A percentile compares a stretch with the other conserved stretches of the same genome.
These are phyloP conservation scores for Teunomyces barrocoloradensis DNA, from an alignment of 805 yeast species.

Conservation along the genomic window DNA sequence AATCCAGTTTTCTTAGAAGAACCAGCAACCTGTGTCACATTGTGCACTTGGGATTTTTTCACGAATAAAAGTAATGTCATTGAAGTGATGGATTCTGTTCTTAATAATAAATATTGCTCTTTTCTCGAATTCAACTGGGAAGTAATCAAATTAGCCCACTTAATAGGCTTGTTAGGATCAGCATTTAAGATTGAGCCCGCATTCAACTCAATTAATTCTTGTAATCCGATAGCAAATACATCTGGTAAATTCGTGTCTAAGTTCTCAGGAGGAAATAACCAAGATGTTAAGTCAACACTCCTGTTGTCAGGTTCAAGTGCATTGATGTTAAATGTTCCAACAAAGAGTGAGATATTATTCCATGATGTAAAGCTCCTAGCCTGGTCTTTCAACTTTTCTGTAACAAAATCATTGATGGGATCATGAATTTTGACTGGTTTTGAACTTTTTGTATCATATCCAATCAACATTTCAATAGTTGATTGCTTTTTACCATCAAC, in stretches of 20 bases:
- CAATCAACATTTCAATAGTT: constrained; percentile 84
- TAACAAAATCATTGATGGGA: constrained; percentile 85
- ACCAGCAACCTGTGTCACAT: constrained; percentile 86
- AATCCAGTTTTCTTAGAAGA: constrained; percentile 91
- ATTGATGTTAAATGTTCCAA: constrained; percentile 86
- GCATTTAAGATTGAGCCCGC: constrained; percentile 88
- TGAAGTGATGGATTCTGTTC: constrained; percentile 77
- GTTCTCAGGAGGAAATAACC: constrained; percentile 78
- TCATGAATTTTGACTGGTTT: constrained; percentile 73
- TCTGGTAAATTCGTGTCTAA: constrained; percentile 54
- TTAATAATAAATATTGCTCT: constrained; percentile 54
- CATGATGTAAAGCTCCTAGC: constrained; percentile 57
- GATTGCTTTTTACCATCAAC: constrained; percentile 88
- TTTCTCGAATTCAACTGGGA: constrained; percentile 53
- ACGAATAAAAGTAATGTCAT: constrained; percentile 62
- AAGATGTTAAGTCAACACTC: constrained; percentile 59
- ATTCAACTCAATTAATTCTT: constrained; percentile 89
- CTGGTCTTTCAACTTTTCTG: constrained; percentile 51
- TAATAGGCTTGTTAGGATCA: constrained; percentile 70
- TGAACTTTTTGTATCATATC: constrained; percentile 69
- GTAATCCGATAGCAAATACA: constrained; percentile 84
- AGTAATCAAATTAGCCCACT: constrained; percentile 74
- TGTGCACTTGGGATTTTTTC: constrained; percentile 45
- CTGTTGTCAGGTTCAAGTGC: constrained; percentile 52
- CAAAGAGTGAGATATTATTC: constrained; percentile 60